phyloP scores from a whole-genome alignment of 2,329 filamentous ascomycete genomes.

The Alternaria solani region DNA sequence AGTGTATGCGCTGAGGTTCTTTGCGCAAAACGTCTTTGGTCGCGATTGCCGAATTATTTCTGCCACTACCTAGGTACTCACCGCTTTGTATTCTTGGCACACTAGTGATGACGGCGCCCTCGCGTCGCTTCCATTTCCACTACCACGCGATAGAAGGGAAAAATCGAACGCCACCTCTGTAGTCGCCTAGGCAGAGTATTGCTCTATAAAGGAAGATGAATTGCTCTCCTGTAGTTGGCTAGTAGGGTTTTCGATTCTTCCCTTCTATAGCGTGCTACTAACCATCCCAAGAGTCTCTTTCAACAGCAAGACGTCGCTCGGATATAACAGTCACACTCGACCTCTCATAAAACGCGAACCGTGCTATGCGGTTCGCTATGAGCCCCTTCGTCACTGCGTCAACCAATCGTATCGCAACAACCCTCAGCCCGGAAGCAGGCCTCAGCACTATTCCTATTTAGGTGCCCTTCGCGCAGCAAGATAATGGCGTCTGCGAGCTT shows the following conservation, averaged over 20 bases:
- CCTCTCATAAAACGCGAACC: not conserved
- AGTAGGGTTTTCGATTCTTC: no score
- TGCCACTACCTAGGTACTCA: slow-evolving; percentile 5
- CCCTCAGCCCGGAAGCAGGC: not conserved
- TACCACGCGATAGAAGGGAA: no score
- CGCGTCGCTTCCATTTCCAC: not conserved
- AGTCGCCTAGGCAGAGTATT: no score
- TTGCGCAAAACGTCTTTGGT: slow-evolving; percentile 2
- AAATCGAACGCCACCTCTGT: no score
- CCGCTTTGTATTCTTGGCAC: slow-evolving; percentile 24
- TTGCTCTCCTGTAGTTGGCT: no score
- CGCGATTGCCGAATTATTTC: slow-evolving; percentile 22
- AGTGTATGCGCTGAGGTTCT: not conserved
- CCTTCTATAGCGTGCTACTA: no score
- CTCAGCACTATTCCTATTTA: not conserved
- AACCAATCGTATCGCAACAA: slow-evolving; percentile 11
- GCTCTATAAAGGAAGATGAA: no score
- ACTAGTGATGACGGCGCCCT: not conserved
- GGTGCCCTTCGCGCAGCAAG: not conserved
- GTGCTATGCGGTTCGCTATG: not conserved
- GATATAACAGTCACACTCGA: not conserved
- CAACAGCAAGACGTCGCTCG: not conserved
- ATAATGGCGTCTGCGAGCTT: not conserved
- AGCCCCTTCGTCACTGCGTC: no score
- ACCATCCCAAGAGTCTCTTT: not conserved